phyloP scores from a whole-genome alignment of 2,329 filamentous ascomycete genomes.

The Aspergillus puulaauensis region DNA sequence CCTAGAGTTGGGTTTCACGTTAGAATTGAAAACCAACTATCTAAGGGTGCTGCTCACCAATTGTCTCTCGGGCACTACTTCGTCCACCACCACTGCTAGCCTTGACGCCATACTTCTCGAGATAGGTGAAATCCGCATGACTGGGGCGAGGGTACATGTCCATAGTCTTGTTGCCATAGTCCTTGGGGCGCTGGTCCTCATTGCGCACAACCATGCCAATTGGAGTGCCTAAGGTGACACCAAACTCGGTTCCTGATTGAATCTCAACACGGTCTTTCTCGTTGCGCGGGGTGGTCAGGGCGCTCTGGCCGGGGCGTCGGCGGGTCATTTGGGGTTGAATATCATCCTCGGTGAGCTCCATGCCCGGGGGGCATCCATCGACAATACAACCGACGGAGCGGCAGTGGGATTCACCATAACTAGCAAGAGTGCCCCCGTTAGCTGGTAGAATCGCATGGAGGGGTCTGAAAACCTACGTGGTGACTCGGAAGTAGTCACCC shows the following conservation, averaged over 20 bases:
- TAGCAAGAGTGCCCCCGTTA: conserved; percentile 9
- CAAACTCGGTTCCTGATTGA: conserved; percentile 88
- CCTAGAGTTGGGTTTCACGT: conserved; percentile 39
- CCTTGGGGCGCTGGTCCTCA: conserved; percentile 87
- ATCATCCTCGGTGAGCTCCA: conserved; percentile 78
- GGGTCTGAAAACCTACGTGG: conserved; percentile 60
- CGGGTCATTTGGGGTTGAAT: conserved; percentile 96
- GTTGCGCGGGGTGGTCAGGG: conserved; percentile 86
- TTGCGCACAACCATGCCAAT: conserved; percentile 86
- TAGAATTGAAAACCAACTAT: not conserved
- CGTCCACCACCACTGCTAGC: conserved; percentile 86
- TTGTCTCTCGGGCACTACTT: conserved; percentile 91
- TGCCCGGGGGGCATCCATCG: conserved; percentile 85
- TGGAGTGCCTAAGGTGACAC: conserved; percentile 84
- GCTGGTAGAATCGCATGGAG: not conserved
- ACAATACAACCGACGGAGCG: conserved; percentile 92
- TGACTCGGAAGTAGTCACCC: conserved; percentile 76
- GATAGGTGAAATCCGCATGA: conserved; percentile 95
- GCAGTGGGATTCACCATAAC: conserved; percentile 86
- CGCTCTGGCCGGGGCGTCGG: conserved; percentile 82
- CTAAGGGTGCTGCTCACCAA: conserved; percentile 55
- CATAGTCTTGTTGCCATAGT: conserved; percentile 89
- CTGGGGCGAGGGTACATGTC: conserved; percentile 86
- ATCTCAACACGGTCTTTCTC: conserved; percentile 92
- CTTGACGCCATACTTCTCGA: conserved; percentile 95